Conservation (phyloP, 208 protist species). For the Leptomonas pyrrhocoris region DNA sequence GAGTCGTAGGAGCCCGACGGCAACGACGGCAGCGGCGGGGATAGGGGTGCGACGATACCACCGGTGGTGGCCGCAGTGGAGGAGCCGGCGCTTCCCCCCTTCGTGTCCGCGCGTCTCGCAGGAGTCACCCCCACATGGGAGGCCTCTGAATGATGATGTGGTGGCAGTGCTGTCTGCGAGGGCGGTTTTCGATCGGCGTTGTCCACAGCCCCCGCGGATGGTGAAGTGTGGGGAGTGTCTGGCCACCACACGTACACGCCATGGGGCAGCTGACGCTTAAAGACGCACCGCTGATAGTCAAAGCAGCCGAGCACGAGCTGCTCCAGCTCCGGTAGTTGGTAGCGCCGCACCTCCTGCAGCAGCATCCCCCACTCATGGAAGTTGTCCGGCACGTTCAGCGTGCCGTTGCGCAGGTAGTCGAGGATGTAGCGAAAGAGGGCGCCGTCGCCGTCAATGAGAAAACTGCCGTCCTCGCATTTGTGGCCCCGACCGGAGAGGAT, state of each 20-base stretch:
- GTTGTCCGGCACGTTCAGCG: conserved; percentile 48
- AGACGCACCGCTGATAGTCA: conserved; percentile 64
- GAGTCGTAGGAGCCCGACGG: no score
- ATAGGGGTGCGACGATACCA: not conserved
- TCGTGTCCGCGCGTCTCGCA: not conserved
- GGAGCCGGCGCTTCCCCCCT: not conserved
- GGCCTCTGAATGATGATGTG: not conserved
- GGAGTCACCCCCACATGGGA: not conserved
- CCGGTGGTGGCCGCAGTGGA: not conserved
- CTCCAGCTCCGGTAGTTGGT: conserved; percentile 49
- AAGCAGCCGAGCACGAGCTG: conserved; percentile 44
- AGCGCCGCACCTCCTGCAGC: conserved; percentile 51
- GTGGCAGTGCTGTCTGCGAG: not conserved
- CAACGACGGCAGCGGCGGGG: no score
- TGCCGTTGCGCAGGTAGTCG: conserved; percentile 57
- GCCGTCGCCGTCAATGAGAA: conserved; percentile 74
- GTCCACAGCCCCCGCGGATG: not conserved
- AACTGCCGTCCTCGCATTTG: conserved; percentile 54
- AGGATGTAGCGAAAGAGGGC: conserved; percentile 67
- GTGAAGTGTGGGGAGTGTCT: not conserved
- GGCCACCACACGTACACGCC: conserved; percentile 74
- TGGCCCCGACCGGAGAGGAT: conserved; percentile 50
- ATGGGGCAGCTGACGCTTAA: conserved; percentile 60
- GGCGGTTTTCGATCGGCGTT: not conserved
- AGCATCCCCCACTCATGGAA: conserved; percentile 78